Evolutionary conservation across 1,284 basidiomycete genomes (phyloP).

Genomic region (Sphagnurus paluster): DNA sequence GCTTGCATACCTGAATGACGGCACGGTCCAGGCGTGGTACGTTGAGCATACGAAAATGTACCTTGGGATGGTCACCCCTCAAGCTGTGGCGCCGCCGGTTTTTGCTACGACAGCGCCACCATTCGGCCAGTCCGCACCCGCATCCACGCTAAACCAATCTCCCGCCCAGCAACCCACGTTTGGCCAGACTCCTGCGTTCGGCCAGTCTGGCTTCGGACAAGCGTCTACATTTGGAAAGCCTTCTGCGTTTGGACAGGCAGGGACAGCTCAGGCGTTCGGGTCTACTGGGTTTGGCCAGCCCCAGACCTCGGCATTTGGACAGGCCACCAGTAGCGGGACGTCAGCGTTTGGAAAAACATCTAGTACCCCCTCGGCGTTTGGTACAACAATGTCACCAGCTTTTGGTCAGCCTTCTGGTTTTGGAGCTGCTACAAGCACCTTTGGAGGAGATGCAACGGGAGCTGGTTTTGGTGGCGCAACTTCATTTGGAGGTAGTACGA

Average conservation of each 20-base stretch:
- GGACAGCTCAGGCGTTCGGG: conserved; percentile 25
- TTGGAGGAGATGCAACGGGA: too few relatives aligned
- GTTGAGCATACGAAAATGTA: conserved; percentile 65
- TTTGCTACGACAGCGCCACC: conserved; percentile 11
- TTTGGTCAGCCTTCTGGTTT: conserved; percentile 26
- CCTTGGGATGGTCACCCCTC: conserved; percentile 47
- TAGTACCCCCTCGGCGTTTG: conserved; percentile 25
- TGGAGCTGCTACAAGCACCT: too few relatives aligned
- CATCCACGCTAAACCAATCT: neutral
- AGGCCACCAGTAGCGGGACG: conserved; percentile 14
- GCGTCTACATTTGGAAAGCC: neutral
- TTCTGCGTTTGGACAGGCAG: conserved; percentile 23
- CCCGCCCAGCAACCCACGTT: neutral
- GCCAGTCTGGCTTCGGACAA: conserved; percentile 17
- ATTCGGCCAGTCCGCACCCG: conserved; percentile 6
- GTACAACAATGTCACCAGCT: conserved; percentile 4
- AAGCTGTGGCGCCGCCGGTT: conserved; percentile 5
- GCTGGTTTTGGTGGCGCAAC: neutral
- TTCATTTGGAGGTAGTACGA: neutral
- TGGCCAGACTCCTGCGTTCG: conserved; percentile 1
- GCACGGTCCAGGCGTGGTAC: conserved; percentile 77
- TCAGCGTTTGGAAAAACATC: conserved; percentile 25
- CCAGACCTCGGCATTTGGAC: conserved; percentile 22
- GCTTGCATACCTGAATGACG: conserved; percentile 80
- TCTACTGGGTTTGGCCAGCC: conserved; percentile 20